These are phyloP conservation scores for Ogataea minuta DNA, from an alignment of 805 yeast species.

Conservation along the genomic window DNA sequence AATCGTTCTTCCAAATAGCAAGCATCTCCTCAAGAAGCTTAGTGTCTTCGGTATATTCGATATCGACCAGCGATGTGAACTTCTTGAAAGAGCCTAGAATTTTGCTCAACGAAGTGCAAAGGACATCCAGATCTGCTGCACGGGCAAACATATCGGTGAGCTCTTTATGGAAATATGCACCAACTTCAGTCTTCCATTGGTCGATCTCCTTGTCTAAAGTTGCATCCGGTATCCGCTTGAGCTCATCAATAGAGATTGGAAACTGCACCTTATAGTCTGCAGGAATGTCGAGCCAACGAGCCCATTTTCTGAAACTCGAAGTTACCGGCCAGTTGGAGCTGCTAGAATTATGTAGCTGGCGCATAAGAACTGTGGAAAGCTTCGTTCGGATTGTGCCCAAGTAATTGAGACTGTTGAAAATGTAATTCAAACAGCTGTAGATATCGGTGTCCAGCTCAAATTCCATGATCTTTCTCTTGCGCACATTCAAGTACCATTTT, in stretches of 20 bases:
- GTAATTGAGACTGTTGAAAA: constrained; percentile 31
- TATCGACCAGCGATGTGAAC: constrained; percentile 30
- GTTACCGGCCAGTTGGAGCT: constrained; percentile 29
- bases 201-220: constrained; percentile 9
- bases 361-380: constrained; percentile 20
- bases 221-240: constrained; percentile 12
- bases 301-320: constrained; percentile 29
- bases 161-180: constrained; percentile 13
- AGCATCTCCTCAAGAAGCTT: constrained; percentile 19
- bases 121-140: constrained; percentile 15
- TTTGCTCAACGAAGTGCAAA: constrained; percentile 19
- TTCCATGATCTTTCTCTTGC: constrained; percentile 18
- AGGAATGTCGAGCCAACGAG: constrained; percentile 28
- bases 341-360: constrained; percentile 22
- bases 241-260: constrained; percentile 18
- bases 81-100: constrained; percentile 30
- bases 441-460: constrained; percentile 20
- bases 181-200: constrained; percentile 25
- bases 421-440: constrained; percentile 27
- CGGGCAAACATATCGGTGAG: constrained; percentile 12
- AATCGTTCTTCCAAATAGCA: constrained; percentile 21
- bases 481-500: constrained; percentile 23
- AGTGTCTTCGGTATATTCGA: constrained; percentile 12
- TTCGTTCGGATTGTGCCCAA: constrained; percentile 24
- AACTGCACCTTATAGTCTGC: constrained; percentile 20